Evolutionary conservation across 306 rosid species (phyloP).

Genomic region (Trifolium subterraneum): DNA sequence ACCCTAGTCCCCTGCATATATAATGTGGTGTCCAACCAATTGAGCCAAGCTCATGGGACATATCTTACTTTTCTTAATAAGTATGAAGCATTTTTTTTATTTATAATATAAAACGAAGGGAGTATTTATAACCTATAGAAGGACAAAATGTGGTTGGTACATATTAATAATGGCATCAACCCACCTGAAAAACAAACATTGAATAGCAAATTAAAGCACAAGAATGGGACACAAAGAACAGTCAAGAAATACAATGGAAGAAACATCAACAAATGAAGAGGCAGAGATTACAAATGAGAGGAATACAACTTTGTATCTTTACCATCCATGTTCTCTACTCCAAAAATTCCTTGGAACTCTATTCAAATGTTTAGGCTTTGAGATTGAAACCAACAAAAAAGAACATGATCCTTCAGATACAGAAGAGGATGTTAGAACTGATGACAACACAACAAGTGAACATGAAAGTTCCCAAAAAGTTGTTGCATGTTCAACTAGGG

Average conservation of each 20-base stretch:
- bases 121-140: too few species aligned
- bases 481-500: not conserved
- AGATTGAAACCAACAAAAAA: constrained; percentile 3
- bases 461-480: not conserved
- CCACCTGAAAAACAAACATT: not conserved
- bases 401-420: constrained; percentile 1
- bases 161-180: not conserved
- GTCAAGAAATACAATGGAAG: constrained; percentile 25
- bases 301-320: not conserved
- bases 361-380: constrained; percentile 21
- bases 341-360: constrained; percentile 11
- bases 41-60: too few species aligned
- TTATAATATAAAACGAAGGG: too few species aligned
- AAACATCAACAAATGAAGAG: not conserved
- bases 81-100: too few species aligned
- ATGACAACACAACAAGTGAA: not conserved
- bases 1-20: too few species aligned
- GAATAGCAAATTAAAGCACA: constrained; percentile 29
- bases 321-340: constrained; percentile 24
- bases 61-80: too few species aligned
- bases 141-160: not conserved
- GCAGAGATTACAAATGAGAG: not conserved
- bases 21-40: too few species aligned
- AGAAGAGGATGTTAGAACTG: constrained; percentile 1
- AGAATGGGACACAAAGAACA: constrained; percentile 11